Percentiles rank a stretch among this genome's conserved stretches.
Evolutionary conservation across 2,329 filamentous ascomycete species (phyloP).

Genomic region (Epicoccum sorghinum): DNA sequence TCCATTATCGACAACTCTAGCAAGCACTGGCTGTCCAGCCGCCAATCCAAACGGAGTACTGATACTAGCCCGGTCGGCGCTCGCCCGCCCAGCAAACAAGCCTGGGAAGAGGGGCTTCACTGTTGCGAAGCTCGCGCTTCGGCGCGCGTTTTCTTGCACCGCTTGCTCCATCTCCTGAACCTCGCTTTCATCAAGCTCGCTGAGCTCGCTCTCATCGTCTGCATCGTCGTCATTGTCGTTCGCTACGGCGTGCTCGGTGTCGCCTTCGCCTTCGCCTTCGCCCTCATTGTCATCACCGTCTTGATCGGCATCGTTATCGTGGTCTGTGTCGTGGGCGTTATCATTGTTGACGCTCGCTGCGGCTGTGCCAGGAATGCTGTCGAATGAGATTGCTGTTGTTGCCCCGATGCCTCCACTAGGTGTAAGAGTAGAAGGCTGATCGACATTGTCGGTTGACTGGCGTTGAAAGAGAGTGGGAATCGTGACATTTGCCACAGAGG

Average conservation of each 20-base stretch:
- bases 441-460: constrained; percentile 29
- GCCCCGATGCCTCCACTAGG: constrained; percentile 8
- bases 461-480: constrained; percentile 25
- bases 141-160: constrained; percentile 17
- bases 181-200: constrained; percentile 56
- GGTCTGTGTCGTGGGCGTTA: constrained; percentile 24
- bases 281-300: not conserved
- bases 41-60: not conserved
- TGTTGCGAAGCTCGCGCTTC: constrained; percentile 23
- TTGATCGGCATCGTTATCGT: not conserved
- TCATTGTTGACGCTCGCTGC: constrained; percentile 41
- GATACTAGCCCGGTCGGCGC: not conserved
- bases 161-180: constrained; percentile 43
- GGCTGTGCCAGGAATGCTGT: constrained; percentile 50
- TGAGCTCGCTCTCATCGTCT: constrained; percentile 62
- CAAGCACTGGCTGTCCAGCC: not conserved
- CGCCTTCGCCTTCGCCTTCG: constrained; percentile 50
- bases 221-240: constrained; percentile 58
- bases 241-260: constrained; percentile 54
- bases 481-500: constrained; percentile 23
- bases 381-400: constrained; percentile 41
- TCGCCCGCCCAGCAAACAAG: constrained; percentile 18
- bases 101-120: constrained; percentile 37
- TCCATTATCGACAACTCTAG: not conserved
- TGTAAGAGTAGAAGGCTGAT: constrained; percentile 1